A percentile compares a stretch with the other conserved stretches of the same genome.
phyloP scores from a whole-genome alignment of 352 stramenopile genomes.

The Globisporangium paddicum region DNA sequence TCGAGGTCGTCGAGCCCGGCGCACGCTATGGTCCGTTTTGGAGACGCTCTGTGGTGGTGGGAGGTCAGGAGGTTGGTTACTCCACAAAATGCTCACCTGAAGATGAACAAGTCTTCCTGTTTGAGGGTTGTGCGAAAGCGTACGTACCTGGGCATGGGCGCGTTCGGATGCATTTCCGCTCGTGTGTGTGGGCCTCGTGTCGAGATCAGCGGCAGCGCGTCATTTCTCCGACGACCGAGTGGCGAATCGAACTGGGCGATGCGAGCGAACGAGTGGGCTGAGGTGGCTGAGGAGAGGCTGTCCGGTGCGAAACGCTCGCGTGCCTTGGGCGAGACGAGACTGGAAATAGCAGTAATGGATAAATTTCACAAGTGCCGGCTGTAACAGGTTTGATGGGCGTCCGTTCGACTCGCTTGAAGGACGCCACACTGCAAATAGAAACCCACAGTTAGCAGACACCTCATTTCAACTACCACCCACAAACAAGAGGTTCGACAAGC shows the following conservation, averaged over 20 bases:
- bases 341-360: not conserved
- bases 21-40: conserved; percentile 55
- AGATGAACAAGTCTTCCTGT: not conserved
- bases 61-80: not conserved
- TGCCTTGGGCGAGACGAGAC: not conserved
- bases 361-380: not conserved
- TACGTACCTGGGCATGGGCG: conserved; percentile 31
- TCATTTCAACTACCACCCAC: not conserved
- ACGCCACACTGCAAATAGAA: not conserved
- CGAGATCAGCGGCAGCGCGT: not conserved
- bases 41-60: conserved; percentile 30
- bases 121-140: not conserved
- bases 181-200: not conserved
- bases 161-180: conserved; percentile 27
- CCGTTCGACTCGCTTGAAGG: not conserved
- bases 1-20: conserved; percentile 53
- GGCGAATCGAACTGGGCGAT: not conserved
- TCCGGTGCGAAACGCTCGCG: not conserved
- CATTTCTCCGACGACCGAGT: not conserved
- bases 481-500: not conserved
- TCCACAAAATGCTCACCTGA: not conserved
- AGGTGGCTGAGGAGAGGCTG: not conserved
- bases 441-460: not conserved
- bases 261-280: not conserved
- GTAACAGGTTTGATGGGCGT: not conserved